Evolutionary conservation across 192 early-diverging fungal species (phyloP).

Genomic region (Backusella mclennaniae): DNA sequence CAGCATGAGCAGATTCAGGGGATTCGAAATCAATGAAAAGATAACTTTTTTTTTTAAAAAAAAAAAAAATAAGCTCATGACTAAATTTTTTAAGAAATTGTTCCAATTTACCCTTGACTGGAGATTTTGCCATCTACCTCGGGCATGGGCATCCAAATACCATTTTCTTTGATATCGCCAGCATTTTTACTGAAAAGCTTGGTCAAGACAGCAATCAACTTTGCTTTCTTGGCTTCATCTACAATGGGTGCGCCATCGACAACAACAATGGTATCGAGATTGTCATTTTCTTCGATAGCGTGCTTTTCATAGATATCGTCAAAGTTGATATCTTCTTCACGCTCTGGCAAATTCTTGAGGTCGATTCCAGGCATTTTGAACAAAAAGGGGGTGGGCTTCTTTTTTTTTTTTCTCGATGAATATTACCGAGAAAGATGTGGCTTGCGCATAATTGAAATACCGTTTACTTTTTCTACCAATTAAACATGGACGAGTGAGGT

Average conservation of each 20-base stretch:
- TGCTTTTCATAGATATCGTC: slow-evolving; percentile 82
- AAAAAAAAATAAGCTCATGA: neutral
- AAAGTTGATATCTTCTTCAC: slow-evolving; percentile 86
- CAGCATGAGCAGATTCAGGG: slow-evolving; percentile 73
- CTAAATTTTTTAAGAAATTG: neutral
- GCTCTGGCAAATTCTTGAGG: slow-evolving; percentile 59
- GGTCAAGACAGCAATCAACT: slow-evolving; percentile 67
- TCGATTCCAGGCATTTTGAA: slow-evolving; percentile 41
- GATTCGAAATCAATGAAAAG: slow-evolving; percentile 93
- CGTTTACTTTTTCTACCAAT: neutral
- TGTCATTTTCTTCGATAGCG: slow-evolving; percentile 64
- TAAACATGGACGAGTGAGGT: neutral
- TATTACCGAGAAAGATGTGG: neutral
- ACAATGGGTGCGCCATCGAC: slow-evolving; percentile 93
- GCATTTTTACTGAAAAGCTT: slow-evolving; percentile 78
- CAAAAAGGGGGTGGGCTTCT: neutral
- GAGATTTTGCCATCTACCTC: slow-evolving; percentile 56
- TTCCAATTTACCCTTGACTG: neutral
- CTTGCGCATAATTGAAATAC: neutral
- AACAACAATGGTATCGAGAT: slow-evolving; percentile 80
- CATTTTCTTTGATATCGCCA: slow-evolving; percentile 77
- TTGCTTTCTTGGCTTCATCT: slow-evolving; percentile 82
- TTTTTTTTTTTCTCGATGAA: neutral
- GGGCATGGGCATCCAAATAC: slow-evolving; percentile 87
- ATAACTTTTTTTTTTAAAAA: slow-evolving; percentile 74